Evolutionary conservation across 192 early-diverging fungal genomes (phyloP).

Genomic region (Powellomyces hirtus): DNA sequence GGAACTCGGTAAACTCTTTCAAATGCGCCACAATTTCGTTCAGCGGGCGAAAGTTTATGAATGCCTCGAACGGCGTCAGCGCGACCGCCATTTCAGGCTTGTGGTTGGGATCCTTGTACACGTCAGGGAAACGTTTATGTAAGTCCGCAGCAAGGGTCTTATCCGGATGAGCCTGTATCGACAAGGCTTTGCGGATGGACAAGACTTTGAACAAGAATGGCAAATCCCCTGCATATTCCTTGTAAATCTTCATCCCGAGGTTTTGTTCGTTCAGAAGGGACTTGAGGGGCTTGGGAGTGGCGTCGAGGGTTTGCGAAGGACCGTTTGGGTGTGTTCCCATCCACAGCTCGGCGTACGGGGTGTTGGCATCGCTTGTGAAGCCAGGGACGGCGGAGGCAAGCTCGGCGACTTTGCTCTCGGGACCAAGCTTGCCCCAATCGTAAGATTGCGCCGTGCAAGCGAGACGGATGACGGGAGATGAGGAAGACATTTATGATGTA

Average conservation of each 20-base stretch:
- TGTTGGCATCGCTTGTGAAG: constrained; percentile 54
- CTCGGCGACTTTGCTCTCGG: constrained; percentile 77
- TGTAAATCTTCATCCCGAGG: constrained; percentile 54
- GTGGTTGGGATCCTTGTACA: constrained; percentile 93
- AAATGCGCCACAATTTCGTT: constrained; percentile 69
- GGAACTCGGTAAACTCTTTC: constrained; percentile 76
- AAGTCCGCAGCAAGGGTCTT: constrained; percentile 78
- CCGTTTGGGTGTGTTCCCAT: constrained; percentile 98
- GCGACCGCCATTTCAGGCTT: constrained; percentile 99
- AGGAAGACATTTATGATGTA: not conserved
- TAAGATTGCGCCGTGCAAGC: constrained; percentile 77
- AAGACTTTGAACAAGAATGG: constrained; percentile 98
- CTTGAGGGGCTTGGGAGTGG: constrained; percentile 52
- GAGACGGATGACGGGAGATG: constrained; percentile 26
- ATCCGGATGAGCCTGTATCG: constrained; percentile 98
- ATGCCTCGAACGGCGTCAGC: constrained; percentile 89
- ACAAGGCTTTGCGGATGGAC: constrained; percentile 71
- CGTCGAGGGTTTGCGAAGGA: constrained; percentile 59
- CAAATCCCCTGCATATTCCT: constrained; percentile 70
- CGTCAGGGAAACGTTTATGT: constrained; percentile 65
- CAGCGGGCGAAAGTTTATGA: constrained; percentile 89
- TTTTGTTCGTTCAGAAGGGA: constrained; percentile 57
- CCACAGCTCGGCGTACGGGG: constrained; percentile 97
- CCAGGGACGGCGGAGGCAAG: constrained; percentile 62
- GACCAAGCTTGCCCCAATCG: constrained; percentile 94